phyloP scores from a whole-genome alignment of 2,329 filamentous ascomycete species.

The Neocucurbitaria cava region DNA sequence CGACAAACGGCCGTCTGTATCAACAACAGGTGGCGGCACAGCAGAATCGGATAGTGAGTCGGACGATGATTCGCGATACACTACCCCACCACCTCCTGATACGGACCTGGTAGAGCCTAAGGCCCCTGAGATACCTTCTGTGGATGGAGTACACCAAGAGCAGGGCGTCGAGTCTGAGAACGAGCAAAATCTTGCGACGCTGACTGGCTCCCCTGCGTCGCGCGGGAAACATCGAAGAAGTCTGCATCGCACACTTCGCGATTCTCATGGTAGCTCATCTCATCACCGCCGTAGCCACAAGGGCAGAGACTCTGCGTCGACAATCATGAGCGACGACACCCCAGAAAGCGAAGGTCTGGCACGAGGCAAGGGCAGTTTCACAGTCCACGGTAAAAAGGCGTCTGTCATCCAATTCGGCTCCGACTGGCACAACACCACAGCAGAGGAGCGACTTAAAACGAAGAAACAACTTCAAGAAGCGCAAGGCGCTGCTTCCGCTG shows the following conservation, averaged over 20 bases:
- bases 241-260: constrained; percentile 86
- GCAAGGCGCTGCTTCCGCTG: constrained; percentile 30
- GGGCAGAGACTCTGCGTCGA: constrained; percentile 74
- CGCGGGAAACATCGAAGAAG: constrained; percentile 79
- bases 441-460: constrained; percentile 49
- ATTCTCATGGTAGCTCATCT: constrained; percentile 70
- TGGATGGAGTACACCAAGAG: constrained; percentile 34
- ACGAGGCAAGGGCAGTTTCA: constrained; percentile 86
- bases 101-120: constrained; percentile 24
- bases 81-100: constrained; percentile 42
- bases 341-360: constrained; percentile 72
- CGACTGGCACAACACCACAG: constrained; percentile 73
- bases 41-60: constrained; percentile 30
- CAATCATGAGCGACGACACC: constrained; percentile 56
- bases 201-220: constrained; percentile 57
- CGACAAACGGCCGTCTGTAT: constrained; percentile 45
- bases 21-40: constrained; percentile 38
- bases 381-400: constrained; percentile 96
- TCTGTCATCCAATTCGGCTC: constrained; percentile 95
- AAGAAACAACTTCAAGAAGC: constrained; percentile 47
- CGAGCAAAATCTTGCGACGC: constrained; percentile 32
- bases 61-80: constrained; percentile 38
- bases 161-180: constrained; percentile 37
- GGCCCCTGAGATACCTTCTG: constrained; percentile 31
- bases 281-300: constrained; percentile 75